Conservation (phyloP, 2,329 filamentous ascomycete species). For the Aspergillus carbonarius region DNA sequence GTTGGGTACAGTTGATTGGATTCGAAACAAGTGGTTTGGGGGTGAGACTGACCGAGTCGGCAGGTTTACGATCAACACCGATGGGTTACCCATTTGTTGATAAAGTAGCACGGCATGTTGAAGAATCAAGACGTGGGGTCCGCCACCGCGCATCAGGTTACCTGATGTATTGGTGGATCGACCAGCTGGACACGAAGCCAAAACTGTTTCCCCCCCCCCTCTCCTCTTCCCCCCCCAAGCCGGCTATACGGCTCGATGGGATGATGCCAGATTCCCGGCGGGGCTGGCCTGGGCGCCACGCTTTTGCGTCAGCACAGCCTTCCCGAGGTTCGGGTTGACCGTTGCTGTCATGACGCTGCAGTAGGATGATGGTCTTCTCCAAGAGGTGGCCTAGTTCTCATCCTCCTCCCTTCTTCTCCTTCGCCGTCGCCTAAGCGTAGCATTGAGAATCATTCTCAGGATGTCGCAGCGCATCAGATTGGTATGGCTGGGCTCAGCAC, state of each 20-base stretch:
- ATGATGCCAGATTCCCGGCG: background rate
- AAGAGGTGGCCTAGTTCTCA: too few species aligned
- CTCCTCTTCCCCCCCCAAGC: background rate
- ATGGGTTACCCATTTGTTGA: background rate
- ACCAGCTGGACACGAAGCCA: slow-evolving; percentile 4
- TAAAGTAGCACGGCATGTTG: background rate
- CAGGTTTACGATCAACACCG: background rate
- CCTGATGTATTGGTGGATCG: slow-evolving; percentile 6
- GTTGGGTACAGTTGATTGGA: background rate
- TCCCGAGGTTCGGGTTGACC: background rate
- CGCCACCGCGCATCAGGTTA: slow-evolving; percentile 2
- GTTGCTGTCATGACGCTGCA: too few species aligned
- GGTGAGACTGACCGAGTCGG: background rate
- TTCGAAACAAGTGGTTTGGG: background rate
- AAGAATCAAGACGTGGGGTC: slow-evolving; percentile 1
- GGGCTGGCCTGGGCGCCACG: background rate
- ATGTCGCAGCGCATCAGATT: background rate
- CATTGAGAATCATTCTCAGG: too few species aligned
- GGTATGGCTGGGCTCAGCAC: background rate
- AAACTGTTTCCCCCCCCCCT: too few species aligned
- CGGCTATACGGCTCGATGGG: slow-evolving; percentile 1
- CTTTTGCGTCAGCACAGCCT: background rate
- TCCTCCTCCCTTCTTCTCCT: too few species aligned
- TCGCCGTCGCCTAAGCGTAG: too few species aligned
- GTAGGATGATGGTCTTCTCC: too few species aligned